Evolutionary conservation across 768 basidiomycete species (phyloP).

Genomic region (Termitomyces titanicus): DNA sequence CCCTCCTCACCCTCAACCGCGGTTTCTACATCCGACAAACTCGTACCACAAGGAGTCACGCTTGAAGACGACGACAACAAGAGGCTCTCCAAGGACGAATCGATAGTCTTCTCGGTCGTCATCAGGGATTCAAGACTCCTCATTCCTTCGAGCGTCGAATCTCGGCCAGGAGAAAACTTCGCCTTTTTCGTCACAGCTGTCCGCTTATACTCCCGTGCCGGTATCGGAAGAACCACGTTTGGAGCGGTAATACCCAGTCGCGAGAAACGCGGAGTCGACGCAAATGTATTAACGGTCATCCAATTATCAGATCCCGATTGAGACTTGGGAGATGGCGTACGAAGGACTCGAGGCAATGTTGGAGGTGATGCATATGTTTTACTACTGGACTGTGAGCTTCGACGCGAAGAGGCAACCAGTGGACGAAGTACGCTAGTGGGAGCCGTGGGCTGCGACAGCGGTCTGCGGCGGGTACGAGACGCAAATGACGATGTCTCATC

Average conservation of each 20-base stretch:
- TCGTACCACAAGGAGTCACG: not conserved
- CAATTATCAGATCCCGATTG: conserved; percentile 24
- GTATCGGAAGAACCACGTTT: conserved; percentile 37
- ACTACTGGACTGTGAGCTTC: not conserved
- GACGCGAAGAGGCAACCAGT: not conserved
- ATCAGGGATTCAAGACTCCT: not conserved
- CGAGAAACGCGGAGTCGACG: conserved; percentile 36
- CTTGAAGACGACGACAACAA: not conserved
- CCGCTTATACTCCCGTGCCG: conserved; percentile 28
- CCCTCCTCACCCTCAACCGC: not conserved
- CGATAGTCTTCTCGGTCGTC: not conserved
- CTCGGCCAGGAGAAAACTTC: conserved; percentile 5
- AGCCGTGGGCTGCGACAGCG: not conserved
- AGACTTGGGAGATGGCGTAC: conserved; percentile 3
- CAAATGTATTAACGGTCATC: conserved; percentile 33
- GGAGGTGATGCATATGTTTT: not conserved
- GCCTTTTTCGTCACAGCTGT: conserved; percentile 9
- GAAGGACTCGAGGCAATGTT: not conserved
- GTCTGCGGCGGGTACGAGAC: not conserved
- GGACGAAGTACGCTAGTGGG: not conserved
- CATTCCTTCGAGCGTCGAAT: not conserved
- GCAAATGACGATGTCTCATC: not conserved
- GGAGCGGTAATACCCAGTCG: conserved; percentile 31
- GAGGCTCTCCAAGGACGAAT: conserved; percentile 7
- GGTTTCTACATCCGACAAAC: conserved; percentile 3